A percentile compares a stretch with the other conserved stretches of the same genome.
Conservation (phyloP, 768 basidiomycete species). For the Kwoniella sp. region DNA sequence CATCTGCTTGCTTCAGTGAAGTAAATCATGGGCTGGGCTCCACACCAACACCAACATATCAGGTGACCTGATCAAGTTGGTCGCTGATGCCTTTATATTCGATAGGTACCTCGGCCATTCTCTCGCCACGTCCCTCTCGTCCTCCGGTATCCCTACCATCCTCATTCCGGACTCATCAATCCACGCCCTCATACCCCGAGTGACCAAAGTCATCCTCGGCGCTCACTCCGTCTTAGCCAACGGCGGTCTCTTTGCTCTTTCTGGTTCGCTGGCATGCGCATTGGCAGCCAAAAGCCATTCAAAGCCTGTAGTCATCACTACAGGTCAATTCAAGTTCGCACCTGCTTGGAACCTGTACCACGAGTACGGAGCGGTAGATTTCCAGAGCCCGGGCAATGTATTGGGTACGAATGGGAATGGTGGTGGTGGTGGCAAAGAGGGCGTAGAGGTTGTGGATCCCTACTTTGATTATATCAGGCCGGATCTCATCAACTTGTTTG, state of each 20-base stretch:
- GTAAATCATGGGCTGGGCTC: no score
- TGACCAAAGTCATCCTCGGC: slow-evolving; percentile 93
- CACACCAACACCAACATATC: no score
- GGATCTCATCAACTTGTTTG: slow-evolving; percentile 87
- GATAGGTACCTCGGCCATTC: slow-evolving; percentile 77
- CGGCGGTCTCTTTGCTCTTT: slow-evolving; percentile 88
- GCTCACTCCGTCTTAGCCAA: slow-evolving; percentile 96
- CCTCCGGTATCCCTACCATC: slow-evolving; percentile 86
- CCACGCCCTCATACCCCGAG: slow-evolving; percentile 92
- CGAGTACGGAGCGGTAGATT: slow-evolving; percentile 53
- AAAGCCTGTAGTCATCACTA: slow-evolving; percentile 88
- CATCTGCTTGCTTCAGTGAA: no score
- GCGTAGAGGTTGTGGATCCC: slow-evolving; percentile 91
- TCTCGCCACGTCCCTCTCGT: slow-evolving; percentile 78
- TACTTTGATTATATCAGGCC: slow-evolving; percentile 94
- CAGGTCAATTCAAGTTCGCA: slow-evolving; percentile 95
- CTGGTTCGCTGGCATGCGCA: slow-evolving; percentile 80
- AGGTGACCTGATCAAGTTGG: no score
- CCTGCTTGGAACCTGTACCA: slow-evolving; percentile 62
- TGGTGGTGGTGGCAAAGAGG: slow-evolving; percentile 70
- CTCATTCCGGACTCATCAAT: slow-evolving; percentile 95
- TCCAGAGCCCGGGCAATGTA: slow-evolving; percentile 50
- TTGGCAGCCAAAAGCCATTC: slow-evolving; percentile 85
- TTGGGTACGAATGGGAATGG: slow-evolving; percentile 64
- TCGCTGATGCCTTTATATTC: background rate